These are phyloP conservation scores for Anthoceros angustus DNA, from an alignment of 225 moss, liverwort and hornwort genomes.

Conservation along the genomic window DNA sequence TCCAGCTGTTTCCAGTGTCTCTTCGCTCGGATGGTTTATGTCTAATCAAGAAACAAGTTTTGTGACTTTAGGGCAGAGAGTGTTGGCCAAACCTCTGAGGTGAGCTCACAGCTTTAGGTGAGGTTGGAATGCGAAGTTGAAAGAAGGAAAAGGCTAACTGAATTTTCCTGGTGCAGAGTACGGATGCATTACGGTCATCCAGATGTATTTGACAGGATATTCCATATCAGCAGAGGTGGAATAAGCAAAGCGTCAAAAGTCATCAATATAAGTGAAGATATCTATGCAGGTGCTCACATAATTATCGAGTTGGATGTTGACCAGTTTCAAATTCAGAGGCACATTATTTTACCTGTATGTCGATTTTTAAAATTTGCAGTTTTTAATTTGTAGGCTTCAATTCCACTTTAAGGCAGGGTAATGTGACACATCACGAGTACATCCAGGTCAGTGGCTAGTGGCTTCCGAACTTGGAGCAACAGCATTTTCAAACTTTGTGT, in stretches of 20 bases:
- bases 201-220: constrained; percentile 96
- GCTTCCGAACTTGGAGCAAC: no score
- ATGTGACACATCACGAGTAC: constrained; percentile 95
- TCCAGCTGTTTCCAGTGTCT: constrained; percentile 51
- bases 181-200: constrained; percentile 99
- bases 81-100: constrained; percentile 83
- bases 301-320: neutral
- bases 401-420: constrained; percentile 79
- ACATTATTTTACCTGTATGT: neutral
- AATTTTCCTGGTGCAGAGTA: constrained; percentile 30
- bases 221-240: constrained; percentile 84
- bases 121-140: no score
- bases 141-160: no score
- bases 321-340: no score
- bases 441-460: constrained; percentile 48
- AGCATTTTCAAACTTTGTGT: no score
- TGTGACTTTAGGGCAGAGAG: constrained; percentile 91
- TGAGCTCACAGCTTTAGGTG: constrained; percentile 16
- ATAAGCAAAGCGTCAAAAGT: constrained; percentile 88
- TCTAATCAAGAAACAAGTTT: constrained; percentile 97
- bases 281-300: constrained; percentile 53
- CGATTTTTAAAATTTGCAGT: neutral
- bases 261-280: constrained; percentile 98
- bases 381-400: constrained; percentile 55
- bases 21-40: constrained; percentile 98